phyloP scores from a whole-genome alignment of 129 eudicot species.

The Smallanthus sonchifolius region DNA sequence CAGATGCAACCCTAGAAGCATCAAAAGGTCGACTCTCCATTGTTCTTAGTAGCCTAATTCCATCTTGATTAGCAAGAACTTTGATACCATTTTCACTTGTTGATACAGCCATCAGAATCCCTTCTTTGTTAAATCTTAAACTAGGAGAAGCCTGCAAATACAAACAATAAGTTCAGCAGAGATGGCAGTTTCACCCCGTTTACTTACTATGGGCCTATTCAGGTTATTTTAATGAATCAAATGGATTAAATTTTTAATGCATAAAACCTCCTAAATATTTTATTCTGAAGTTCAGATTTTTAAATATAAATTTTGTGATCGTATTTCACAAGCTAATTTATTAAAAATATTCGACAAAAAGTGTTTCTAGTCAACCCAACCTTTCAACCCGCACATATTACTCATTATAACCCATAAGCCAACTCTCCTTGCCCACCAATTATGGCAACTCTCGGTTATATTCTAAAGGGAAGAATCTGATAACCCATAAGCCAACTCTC shows the following conservation, averaged over 20 bases:
- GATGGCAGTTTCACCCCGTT: not conserved
- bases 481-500: not conserved
- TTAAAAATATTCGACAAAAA: not conserved
- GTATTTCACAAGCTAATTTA: not conserved
- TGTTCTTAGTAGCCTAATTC: slow-evolving; percentile 50
- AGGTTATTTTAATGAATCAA: not conserved
- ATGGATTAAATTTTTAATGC: not conserved
- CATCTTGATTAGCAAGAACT: slow-evolving; percentile 69
- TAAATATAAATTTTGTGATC: not conserved
- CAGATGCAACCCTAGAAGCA: slow-evolving; percentile 47
- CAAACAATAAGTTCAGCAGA: not conserved
- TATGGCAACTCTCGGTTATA: not conserved
- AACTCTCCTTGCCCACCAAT: not conserved
- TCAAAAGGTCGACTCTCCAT: slow-evolving; percentile 68
- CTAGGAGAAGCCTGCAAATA: slow-evolving; percentile 73
- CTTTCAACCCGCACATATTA: not conserved
- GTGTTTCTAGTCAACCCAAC: not conserved
- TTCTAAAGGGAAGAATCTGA: no score
- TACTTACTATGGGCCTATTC: not conserved
- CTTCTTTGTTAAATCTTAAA: slow-evolving; percentile 72
- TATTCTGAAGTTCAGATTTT: not conserved
- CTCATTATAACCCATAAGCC: not conserved
- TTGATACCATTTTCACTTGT: slow-evolving; percentile 74
- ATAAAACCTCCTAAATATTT: slow-evolving; percentile 6
- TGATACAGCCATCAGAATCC: slow-evolving; percentile 73